Percentiles rank a stretch among this genome's conserved stretches.
These are phyloP conservation scores for Aspergillus asperescens DNA, from an alignment of 495 filamentous ascomycete species.

Conservation along the genomic window DNA sequence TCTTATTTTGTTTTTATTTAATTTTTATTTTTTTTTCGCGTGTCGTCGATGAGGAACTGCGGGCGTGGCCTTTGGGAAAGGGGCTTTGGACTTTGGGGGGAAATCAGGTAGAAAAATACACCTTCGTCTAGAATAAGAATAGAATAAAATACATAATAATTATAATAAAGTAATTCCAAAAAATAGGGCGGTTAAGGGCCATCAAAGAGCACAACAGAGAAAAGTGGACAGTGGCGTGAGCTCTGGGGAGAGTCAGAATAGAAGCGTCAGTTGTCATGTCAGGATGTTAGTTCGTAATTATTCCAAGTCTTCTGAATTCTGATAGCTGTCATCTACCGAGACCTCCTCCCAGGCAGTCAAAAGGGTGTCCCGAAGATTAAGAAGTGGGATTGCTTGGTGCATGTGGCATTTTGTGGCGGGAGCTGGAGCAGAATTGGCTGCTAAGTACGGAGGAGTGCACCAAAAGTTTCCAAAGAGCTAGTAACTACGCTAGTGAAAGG, in stretches of 20 bases:
- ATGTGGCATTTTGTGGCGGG: no score
- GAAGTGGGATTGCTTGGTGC: no score
- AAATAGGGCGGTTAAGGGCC: neutral
- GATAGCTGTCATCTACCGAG: neutral
- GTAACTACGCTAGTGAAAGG: no score
- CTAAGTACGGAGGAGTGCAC: no score
- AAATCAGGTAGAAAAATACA: neutral
- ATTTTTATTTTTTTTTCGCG: constrained; percentile 15
- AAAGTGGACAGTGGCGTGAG: constrained; percentile 7
- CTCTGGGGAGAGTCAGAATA: neutral
- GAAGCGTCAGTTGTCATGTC: no score
- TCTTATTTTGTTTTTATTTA: no score
- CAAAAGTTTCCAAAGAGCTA: no score
- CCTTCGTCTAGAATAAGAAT: neutral
- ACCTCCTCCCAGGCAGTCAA: no score
- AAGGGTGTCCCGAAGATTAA: no score
- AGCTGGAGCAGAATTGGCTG: no score
- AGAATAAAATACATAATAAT: neutral
- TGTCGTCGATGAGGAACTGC: constrained; percentile 14
- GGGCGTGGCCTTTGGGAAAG: neutral
- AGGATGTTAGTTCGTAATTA: no score
- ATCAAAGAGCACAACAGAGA: neutral
- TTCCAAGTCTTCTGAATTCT: no score
- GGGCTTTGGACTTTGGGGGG: neutral
- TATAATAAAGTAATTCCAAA: constrained; percentile 3